Evolutionary conservation across 306 rosid genomes (phyloP), one percentile per base, ranked within the genome.

Genomic region (Quercus aquifolioides): DNA sequence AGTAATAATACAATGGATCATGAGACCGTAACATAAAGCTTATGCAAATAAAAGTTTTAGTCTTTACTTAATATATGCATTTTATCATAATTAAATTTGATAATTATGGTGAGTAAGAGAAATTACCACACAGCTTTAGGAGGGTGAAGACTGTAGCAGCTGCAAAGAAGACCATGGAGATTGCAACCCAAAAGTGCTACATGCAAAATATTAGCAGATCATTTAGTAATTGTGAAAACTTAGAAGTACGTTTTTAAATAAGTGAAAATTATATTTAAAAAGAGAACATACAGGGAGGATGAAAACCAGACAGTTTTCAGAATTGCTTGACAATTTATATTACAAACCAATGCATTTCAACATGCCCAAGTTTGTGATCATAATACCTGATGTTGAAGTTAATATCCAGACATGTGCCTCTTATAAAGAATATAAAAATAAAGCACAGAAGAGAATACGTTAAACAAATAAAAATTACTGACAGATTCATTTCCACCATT

Each of bases 121-220:
- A 54, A 28, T 88, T 30, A 96, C 99, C 99, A 57, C 88, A 82
- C 49, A 93, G 87, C 91, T 96, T 96, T 73, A 96, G 86, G 86
- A 96, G 82, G 74, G 97, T 90, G 90, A 93, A 96, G 58, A 96
- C 70, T 33, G 99, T 93, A 72, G 93, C 98, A 80, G 98, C 97
- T 79, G 89, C 83, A 80, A 96, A 96, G 96, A 96, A 93, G 83
- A 93, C 91, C 99, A 96, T 96, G 77, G 97, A 93, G 81, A 96
- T 90, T 70, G 98, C 99, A 75, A 96, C 94, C 98, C 99, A 96
- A 73, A 96, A 93, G 89, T 96, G 98, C 99, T 96, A 84, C 82
- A 80, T 74, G 82, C 33, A 85, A 74, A 51, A 81, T 71, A 72
- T 75, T 33, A 62, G 83, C 74, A 74, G 81, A 69, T 78, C 55